Percentiles rank a stretch among this genome's conserved stretches.
Conservation (phyloP, 2,329 filamentous ascomycete genomes). For the Pseudogymnoascus sp. region DNA sequence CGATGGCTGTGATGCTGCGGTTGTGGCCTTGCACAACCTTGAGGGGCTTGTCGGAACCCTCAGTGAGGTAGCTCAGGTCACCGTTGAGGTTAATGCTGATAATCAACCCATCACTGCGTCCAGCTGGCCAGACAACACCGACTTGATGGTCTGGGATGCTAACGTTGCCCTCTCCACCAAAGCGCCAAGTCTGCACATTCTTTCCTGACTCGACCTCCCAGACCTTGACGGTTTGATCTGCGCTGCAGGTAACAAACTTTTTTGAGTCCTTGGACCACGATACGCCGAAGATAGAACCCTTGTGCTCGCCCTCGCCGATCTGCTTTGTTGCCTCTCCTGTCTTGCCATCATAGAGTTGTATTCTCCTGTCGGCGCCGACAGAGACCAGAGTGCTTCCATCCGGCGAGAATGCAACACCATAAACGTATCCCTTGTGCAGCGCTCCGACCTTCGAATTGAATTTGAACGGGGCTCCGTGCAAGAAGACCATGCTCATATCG, state of each 20-base stretch:
- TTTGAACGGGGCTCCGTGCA: conserved; percentile 92
- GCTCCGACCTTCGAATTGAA: conserved; percentile 76
- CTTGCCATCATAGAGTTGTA: conserved; percentile 95
- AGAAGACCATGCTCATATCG: conserved; percentile 82
- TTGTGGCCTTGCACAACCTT: conserved; percentile 79
- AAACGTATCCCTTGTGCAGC: conserved; percentile 81
- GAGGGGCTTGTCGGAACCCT: conserved; percentile 60
- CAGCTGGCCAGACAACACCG: conserved; percentile 81
- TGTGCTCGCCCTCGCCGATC: conserved; percentile 79
- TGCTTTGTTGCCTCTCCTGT: conserved; percentile 74
- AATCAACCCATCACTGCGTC: conserved; percentile 74
- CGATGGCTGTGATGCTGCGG: conserved; percentile 78
- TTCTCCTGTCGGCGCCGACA: conserved; percentile 84
- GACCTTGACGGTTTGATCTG: conserved; percentile 87
- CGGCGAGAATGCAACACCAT: conserved; percentile 80
- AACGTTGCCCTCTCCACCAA: conserved; percentile 65
- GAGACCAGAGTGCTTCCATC: conserved; percentile 77
- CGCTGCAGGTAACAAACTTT: conserved; percentile 81
- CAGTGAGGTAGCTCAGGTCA: conserved; percentile 79
- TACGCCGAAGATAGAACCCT: conserved; percentile 84
- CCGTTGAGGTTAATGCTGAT: conserved; percentile 85
- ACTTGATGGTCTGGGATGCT: conserved; percentile 83
- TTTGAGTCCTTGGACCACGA: conserved; percentile 85
- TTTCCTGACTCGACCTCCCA: conserved; percentile 84
- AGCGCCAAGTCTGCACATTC: conserved; percentile 71